phyloP scores from a whole-genome alignment of 306 rosid species.

The Cyamopsis tetragonoloba region DNA sequence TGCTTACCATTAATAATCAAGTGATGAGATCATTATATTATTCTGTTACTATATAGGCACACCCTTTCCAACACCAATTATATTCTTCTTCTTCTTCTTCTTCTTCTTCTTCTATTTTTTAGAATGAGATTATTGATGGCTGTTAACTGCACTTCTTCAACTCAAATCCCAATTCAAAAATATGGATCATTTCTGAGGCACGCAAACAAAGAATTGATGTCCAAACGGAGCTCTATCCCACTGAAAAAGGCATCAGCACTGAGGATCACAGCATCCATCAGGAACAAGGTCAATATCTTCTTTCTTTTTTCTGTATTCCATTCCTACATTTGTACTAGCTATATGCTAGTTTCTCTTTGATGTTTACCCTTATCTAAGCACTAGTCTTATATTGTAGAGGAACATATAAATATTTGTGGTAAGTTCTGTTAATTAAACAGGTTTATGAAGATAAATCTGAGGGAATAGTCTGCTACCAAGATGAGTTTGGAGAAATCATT shows the following conservation, averaged over 20 bases:
- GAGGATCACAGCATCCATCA: slow-evolving; percentile 60
- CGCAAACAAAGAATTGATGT: slow-evolving; percentile 32
- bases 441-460: slow-evolving; percentile 60
- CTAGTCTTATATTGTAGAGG: background rate
- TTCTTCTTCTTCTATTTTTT: slow-evolving; percentile 20
- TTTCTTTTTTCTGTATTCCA: background rate
- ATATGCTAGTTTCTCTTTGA: background rate
- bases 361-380: background rate
- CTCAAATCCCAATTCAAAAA: slow-evolving; percentile 36
- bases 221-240: slow-evolving; percentile 28
- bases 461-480: slow-evolving; percentile 73
- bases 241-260: slow-evolving; percentile 25
- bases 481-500: slow-evolving; percentile 66
- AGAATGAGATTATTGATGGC: slow-evolving; percentile 56
- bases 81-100: slow-evolving; percentile 15
- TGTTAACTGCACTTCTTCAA: slow-evolving; percentile 29
- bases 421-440: slow-evolving; percentile 30
- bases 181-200: slow-evolving; percentile 37
- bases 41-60: slow-evolving; percentile 22
- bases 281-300: slow-evolving; percentile 52
- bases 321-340: background rate
- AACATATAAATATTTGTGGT: background rate
- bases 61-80: background rate
- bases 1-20: background rate
- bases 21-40: slow-evolving; percentile 13